Evolutionary conservation across 139 green algal genomes (phyloP).

Genomic region (Yamagishiella unicocca): DNA sequence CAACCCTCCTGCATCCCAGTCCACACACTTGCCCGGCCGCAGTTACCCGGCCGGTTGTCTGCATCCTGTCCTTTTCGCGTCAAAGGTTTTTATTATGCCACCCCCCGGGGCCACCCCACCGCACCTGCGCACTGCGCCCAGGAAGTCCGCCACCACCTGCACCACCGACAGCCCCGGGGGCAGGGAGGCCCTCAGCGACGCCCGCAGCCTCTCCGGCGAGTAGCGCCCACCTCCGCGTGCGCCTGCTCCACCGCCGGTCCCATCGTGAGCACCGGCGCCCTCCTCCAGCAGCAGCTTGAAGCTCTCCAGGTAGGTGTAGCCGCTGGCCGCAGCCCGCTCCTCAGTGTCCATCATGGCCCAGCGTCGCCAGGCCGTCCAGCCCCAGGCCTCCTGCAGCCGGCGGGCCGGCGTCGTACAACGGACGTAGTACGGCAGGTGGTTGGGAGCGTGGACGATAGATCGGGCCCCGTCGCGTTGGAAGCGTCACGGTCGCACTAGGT

Average conservation of each 20-base stretch:
- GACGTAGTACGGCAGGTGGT: no score
- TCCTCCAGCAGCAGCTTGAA: slow-evolving; percentile 43
- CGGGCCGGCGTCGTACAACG: no score
- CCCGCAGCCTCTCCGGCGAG: neutral
- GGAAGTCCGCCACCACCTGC: slow-evolving; percentile 32
- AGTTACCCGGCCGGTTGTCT: no score
- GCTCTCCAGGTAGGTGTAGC: slow-evolving; percentile 10
- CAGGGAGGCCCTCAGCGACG: neutral
- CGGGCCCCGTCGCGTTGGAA: no score
- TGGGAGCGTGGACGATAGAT: no score
- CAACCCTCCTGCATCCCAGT: no score
- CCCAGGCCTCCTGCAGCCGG: slow-evolving; percentile 30
- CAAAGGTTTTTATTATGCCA: no score
- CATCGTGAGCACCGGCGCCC: neutral
- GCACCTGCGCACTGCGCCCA: neutral
- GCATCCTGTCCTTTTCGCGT: no score
- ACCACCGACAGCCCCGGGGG: neutral
- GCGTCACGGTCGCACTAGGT: no score
- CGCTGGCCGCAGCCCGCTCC: neutral
- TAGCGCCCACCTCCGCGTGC: neutral
- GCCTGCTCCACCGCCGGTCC: neutral
- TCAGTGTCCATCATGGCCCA: neutral
- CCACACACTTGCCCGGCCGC: no score
- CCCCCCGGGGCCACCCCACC: neutral
- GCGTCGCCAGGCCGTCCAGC: slow-evolving; percentile 10